These are phyloP conservation scores for Teratosphaeria nubilosa DNA, from an alignment of 2,329 filamentous ascomycete species.

Conservation along the genomic window DNA sequence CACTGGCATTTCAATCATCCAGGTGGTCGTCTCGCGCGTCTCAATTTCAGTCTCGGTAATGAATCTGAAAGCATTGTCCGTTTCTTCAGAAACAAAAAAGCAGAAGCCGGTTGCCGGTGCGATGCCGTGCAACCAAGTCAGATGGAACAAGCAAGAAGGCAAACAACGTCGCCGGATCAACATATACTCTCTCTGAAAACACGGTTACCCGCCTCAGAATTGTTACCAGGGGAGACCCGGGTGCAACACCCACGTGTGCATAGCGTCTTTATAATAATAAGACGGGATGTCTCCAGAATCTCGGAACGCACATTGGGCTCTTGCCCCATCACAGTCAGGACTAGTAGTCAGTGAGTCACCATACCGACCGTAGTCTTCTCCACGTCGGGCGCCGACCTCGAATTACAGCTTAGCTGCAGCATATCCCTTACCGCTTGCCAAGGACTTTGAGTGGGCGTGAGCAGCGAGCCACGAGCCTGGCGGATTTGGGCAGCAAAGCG, in stretches of 20 bases:
- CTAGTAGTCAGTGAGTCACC: not conserved
- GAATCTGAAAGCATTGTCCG: not conserved
- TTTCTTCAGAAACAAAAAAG: not conserved
- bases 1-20: not conserved
- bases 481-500: conserved; percentile 1
- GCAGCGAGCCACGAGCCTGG: too few relatives aligned
- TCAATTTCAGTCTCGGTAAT: not conserved
- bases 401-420: not conserved
- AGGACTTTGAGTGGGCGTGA: not conserved
- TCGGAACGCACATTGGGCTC: not conserved
- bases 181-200: not conserved
- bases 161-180: not conserved
- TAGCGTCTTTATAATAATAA: not conserved
- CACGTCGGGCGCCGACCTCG: not conserved
- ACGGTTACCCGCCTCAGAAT: not conserved
- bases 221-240: not conserved
- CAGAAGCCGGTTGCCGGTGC: not conserved
- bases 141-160: not conserved
- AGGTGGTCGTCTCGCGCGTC: not conserved
- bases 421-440: not conserved
- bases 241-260: not conserved
- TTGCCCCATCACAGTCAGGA: not conserved
- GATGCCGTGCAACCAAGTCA: conserved; percentile 1
- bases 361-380: not conserved
- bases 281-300: not conserved